Evolutionary conservation across 179 eudicot genomes (phyloP).

Genomic region (Carnegiea gigantea): DNA sequence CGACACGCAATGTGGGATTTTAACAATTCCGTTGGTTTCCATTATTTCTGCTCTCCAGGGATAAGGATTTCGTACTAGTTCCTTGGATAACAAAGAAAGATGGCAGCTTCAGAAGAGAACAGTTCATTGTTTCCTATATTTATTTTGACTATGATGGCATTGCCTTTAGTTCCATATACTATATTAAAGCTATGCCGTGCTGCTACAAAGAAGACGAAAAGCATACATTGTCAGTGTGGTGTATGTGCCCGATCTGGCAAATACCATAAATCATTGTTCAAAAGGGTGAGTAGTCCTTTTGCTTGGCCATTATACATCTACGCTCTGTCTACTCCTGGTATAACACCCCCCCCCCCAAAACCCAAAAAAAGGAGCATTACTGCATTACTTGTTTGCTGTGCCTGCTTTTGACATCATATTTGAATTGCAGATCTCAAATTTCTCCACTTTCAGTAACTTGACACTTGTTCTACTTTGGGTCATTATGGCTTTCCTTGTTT

Average conservation of each 20-base stretch:
- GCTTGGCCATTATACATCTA: background rate
- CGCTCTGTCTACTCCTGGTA: background rate
- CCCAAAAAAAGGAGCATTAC: background rate
- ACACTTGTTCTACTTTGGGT: slow-evolving; percentile 84
- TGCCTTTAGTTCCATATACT: slow-evolving; percentile 89
- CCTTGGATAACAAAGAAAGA: slow-evolving; percentile 21
- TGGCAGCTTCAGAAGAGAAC: slow-evolving; percentile 88
- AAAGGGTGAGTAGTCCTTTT: slow-evolving; percentile 45
- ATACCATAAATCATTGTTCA: slow-evolving; percentile 69
- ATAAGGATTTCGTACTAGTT: slow-evolving; percentile 20
- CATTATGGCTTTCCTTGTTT: slow-evolving; percentile 67
- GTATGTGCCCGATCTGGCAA: slow-evolving; percentile 77
- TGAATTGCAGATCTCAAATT: slow-evolving; percentile 57
- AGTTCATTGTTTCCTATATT: slow-evolving; percentile 83
- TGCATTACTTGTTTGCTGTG: background rate
- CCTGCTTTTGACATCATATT: slow-evolving; percentile 1
- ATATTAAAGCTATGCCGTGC: slow-evolving; percentile 67
- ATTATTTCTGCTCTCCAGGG: slow-evolving; percentile 16
- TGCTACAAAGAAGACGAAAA: slow-evolving; percentile 59
- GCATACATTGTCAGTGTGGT: slow-evolving; percentile 70
- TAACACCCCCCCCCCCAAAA: too few species aligned
- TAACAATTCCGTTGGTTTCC: slow-evolving; percentile 1
- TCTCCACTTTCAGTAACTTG: slow-evolving; percentile 77
- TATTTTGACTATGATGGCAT: slow-evolving; percentile 74
- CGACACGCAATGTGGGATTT: background rate